phyloP scores from a whole-genome alignment of 1,284 basidiomycete genomes.

The Ustilago curta region DNA sequence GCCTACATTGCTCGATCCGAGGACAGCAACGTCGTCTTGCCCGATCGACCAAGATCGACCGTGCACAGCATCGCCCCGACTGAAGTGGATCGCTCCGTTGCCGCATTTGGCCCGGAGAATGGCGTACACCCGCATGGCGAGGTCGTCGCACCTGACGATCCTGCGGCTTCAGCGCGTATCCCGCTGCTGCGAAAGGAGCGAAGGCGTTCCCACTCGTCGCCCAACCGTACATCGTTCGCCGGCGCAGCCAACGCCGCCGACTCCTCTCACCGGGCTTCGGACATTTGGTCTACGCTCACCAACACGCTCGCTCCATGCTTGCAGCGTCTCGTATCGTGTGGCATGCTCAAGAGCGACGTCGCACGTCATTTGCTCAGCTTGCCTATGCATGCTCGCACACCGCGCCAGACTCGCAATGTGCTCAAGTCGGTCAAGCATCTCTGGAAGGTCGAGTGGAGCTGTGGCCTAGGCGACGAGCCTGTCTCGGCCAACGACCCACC shows the following conservation, averaged over 20 bases:
- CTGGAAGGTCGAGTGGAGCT: slow-evolving; percentile 69
- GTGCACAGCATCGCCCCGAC: slow-evolving; percentile 26
- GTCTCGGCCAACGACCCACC: slow-evolving; percentile 21
- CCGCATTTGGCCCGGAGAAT: slow-evolving; percentile 8
- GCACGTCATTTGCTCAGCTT: slow-evolving; percentile 69
- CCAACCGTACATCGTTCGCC: slow-evolving; percentile 29
- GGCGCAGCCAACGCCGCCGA: slow-evolving; percentile 11
- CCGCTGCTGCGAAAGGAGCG: slow-evolving; percentile 42
- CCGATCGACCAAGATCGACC: slow-evolving; percentile 44
- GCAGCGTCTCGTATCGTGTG: slow-evolving; percentile 70
- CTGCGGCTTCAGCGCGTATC: slow-evolving; percentile 13
- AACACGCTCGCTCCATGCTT: slow-evolving; percentile 69
- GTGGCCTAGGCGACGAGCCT: slow-evolving; percentile 59
- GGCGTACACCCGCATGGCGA: slow-evolving; percentile 4
- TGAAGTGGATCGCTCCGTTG: slow-evolving; percentile 20
- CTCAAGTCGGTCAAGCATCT: slow-evolving; percentile 67
- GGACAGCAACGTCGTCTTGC: slow-evolving; percentile 46
- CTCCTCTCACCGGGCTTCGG: slow-evolving; percentile 25
- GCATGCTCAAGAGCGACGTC: slow-evolving; percentile 70
- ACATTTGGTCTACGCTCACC: slow-evolving; percentile 69
- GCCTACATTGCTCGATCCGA: slow-evolving; percentile 70
- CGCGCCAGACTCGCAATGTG: slow-evolving; percentile 68
- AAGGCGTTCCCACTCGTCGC: slow-evolving; percentile 48
- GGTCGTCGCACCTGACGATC: background rate
- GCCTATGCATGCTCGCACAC: slow-evolving; percentile 70